phyloP scores from a whole-genome alignment of 2,329 filamentous ascomycete species.

The Aaosphaeria pasadenensis region DNA sequence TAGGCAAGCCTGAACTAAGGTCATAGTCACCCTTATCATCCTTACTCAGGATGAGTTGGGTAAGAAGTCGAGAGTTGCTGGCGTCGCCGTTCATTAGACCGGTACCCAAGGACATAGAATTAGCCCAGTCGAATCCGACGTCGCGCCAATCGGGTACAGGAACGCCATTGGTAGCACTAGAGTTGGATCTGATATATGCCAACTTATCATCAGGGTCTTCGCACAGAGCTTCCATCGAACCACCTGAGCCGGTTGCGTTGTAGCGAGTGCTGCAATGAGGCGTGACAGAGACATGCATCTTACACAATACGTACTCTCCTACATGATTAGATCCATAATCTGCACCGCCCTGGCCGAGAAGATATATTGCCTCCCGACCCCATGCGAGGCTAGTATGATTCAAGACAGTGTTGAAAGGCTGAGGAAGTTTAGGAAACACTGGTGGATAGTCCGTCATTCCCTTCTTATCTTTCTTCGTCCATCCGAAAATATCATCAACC shows the following conservation, averaged over 20 bases:
- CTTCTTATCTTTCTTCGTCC: slow-evolving; percentile 60
- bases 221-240: slow-evolving; percentile 60
- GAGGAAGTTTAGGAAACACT: slow-evolving; percentile 51
- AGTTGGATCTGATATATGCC: slow-evolving; percentile 52
- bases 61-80: slow-evolving; percentile 44
- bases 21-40: slow-evolving; percentile 16
- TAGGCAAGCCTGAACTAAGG: slow-evolving; percentile 57
- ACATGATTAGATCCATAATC: slow-evolving; percentile 16
- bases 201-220: slow-evolving; percentile 54
- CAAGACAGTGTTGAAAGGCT: slow-evolving; percentile 60
- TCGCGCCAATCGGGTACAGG: slow-evolving; percentile 42
- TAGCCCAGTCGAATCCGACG: slow-evolving; percentile 43
- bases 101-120: slow-evolving; percentile 41
- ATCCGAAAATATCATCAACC: slow-evolving; percentile 69
- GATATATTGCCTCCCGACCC: slow-evolving; percentile 59
- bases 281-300: slow-evolving; percentile 62
- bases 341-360: slow-evolving; percentile 49
- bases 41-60: slow-evolving; percentile 40
- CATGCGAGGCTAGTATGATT: slow-evolving; percentile 33
- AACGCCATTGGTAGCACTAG: slow-evolving; percentile 57
- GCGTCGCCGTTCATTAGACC: slow-evolving; percentile 44
- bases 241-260: slow-evolving; percentile 50
- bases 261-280: slow-evolving; percentile 63
- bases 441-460: slow-evolving; percentile 41
- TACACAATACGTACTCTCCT: slow-evolving; percentile 61